A percentile compares a stretch with the other conserved stretches of the same genome.
phyloP scores from a whole-genome alignment of 2,329 filamentous ascomycete genomes.

The Pseudogymnoascus pannorum region DNA sequence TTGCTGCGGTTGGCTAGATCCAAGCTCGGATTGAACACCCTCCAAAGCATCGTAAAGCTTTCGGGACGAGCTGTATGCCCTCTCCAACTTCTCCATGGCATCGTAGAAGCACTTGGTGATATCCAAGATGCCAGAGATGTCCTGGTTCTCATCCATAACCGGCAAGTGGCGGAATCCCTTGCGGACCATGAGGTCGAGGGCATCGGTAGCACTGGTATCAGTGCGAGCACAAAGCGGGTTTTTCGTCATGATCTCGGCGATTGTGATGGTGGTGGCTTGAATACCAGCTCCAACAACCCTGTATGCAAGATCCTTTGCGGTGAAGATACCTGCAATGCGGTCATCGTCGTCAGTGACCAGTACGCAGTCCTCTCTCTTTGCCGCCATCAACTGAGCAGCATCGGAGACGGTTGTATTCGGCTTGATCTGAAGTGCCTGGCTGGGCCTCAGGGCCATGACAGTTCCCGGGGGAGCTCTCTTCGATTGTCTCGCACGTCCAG shows the following conservation, averaged over 20 bases:
- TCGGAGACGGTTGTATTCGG: slow-evolving; percentile 88
- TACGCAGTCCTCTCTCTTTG: slow-evolving; percentile 96
- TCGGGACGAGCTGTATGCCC: slow-evolving; percentile 94
- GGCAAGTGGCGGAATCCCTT: slow-evolving; percentile 97
- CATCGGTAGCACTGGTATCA: slow-evolving; percentile 96
- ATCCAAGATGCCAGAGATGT: slow-evolving; percentile 95
- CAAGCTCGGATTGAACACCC: slow-evolving; percentile 94
- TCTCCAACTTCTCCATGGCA: slow-evolving; percentile 98
- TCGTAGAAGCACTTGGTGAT: slow-evolving; percentile 99
- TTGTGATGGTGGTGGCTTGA: slow-evolving; percentile 83
- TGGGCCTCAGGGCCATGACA: slow-evolving; percentile 90
- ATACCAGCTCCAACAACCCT: slow-evolving; percentile 86
- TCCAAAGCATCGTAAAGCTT: slow-evolving; percentile 97
- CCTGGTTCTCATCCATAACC: slow-evolving; percentile 99
- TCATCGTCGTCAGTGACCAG: slow-evolving; percentile 97
- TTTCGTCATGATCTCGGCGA: slow-evolving; percentile 99
- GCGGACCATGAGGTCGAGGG: slow-evolving; percentile 92
- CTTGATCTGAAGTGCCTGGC: slow-evolving; percentile 95
- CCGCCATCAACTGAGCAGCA: slow-evolving; percentile 96
- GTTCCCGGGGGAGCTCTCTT: slow-evolving; percentile 94
- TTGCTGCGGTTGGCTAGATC: slow-evolving; percentile 92
- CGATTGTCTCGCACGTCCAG: slow-evolving; percentile 70
- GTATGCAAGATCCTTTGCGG: slow-evolving; percentile 96
- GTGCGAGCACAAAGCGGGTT: slow-evolving; percentile 96
- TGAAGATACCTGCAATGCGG: slow-evolving; percentile 96